Evolutionary conservation across 129 eudicot species (phyloP).

Genomic region (Flaveria sonorensis): DNA sequence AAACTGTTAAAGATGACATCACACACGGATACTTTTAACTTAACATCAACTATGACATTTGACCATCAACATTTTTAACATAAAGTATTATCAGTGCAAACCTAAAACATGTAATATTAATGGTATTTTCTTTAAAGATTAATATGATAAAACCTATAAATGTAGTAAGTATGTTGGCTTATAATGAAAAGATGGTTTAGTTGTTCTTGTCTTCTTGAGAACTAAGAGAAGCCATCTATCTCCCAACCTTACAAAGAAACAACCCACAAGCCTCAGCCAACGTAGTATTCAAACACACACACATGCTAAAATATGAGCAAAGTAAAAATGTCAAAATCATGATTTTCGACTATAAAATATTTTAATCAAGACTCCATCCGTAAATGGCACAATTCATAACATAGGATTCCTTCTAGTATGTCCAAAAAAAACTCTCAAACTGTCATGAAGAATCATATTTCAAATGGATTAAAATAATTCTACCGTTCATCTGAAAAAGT

Average conservation of each 20-base stretch:
- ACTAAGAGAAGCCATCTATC: no score
- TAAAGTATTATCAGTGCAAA: no score
- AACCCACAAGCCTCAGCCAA: not conserved
- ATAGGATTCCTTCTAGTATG: slow-evolving; percentile 17
- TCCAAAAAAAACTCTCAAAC: slow-evolving; percentile 2
- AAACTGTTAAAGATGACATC: no score
- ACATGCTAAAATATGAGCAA: not conserved
- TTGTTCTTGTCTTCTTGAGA: no score
- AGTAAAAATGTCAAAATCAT: not conserved
- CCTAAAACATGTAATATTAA: no score
- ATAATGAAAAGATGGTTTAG: no score
- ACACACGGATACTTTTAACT: no score
- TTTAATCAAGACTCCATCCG: not conserved
- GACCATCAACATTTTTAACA: no score
- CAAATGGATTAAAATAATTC: slow-evolving; percentile 34
- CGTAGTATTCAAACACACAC: not conserved
- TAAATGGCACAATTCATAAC: slow-evolving; percentile 8
- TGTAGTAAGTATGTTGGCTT: no score
- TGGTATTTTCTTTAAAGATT: no score
- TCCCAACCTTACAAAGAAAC: not conserved
- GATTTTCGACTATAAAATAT: not conserved
- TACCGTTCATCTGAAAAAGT: slow-evolving; percentile 20
- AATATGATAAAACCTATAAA: no score
- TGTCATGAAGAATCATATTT: slow-evolving; percentile 18
- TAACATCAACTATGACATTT: no score